Conservation (phyloP, 768 basidiomycete species). For the Macrolepiota dolichaula region DNA sequence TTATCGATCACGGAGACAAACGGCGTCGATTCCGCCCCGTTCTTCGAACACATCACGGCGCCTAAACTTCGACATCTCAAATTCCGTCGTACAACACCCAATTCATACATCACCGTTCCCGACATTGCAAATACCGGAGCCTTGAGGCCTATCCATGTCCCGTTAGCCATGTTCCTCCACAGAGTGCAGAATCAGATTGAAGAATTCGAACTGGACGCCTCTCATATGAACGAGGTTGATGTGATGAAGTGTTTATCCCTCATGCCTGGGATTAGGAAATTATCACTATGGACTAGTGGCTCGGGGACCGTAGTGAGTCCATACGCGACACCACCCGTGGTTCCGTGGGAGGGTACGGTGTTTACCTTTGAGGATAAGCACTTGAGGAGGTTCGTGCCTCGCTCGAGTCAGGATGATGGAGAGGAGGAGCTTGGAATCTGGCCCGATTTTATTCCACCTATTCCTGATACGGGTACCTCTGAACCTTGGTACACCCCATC, state of each 20-base stretch:
- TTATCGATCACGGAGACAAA: slow-evolving; percentile 7
- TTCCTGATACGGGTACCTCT: not conserved
- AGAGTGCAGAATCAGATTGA: not conserved
- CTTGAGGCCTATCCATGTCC: not conserved
- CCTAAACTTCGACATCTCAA: slow-evolving; percentile 8
- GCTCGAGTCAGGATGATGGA: not conserved
- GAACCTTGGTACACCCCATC: not conserved
- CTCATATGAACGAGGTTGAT: slow-evolving; percentile 5
- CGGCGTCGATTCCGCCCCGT: slow-evolving; percentile 8
- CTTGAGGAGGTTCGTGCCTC: slow-evolving; percentile 5
- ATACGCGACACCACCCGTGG: not conserved
- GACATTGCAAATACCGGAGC: not conserved
- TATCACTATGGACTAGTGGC: slow-evolving; percentile 9
- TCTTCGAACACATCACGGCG: slow-evolving; percentile 2
- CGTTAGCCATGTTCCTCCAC: slow-evolving; percentile 8
- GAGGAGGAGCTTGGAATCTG: not conserved
- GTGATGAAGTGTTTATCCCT: slow-evolving; percentile 11
- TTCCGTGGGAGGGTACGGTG: slow-evolving; percentile 1
- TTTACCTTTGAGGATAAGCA: slow-evolving; percentile 8
- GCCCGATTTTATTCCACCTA: not conserved
- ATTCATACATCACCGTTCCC: not conserved
- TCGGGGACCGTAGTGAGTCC: not conserved
- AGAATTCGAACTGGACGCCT: slow-evolving; percentile 6
- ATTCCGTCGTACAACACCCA: slow-evolving; percentile 6
- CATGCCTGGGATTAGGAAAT: slow-evolving; percentile 1